phyloP scores from a whole-genome alignment of 768 basidiomycete species.

The Kockovaella imperatae region DNA sequence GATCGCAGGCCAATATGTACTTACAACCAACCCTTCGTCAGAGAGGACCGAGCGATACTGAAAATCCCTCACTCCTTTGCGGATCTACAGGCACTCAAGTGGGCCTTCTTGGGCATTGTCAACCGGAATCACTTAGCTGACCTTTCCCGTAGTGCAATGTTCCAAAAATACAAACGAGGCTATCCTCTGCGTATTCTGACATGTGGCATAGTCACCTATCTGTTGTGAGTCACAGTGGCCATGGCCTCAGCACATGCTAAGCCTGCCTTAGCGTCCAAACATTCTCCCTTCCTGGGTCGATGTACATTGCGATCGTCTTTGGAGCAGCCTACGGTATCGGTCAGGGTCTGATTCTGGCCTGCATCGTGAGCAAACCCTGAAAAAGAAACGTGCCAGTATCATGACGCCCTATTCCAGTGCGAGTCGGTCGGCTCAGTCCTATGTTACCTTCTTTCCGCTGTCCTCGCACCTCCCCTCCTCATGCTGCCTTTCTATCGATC shows the following conservation, averaged over 20 bases:
- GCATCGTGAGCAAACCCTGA: conserved; percentile 49
- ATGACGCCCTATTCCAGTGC: conserved; percentile 47
- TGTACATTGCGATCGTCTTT: conserved; percentile 94
- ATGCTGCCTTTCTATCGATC: conserved; percentile 77
- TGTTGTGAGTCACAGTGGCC: conserved; percentile 64
- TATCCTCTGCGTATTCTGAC: conserved; percentile 77
- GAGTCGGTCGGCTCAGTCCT: conserved; percentile 84
- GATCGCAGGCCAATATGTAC: neutral
- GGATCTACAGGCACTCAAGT: conserved; percentile 77
- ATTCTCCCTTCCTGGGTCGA: conserved; percentile 90
- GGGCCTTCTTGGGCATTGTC: conserved; percentile 43
- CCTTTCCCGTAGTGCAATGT: conserved; percentile 20
- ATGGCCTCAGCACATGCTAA: neutral
- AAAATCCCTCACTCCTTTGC: conserved; percentile 81
- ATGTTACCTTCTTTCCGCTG: conserved; percentile 85
- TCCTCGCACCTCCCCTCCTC: conserved; percentile 84
- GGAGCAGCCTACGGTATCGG: conserved; percentile 92
- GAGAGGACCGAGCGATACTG: conserved; percentile 62
- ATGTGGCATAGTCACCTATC: conserved; percentile 79
- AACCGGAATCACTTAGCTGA: conserved; percentile 47
- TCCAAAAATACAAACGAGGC: conserved; percentile 71
- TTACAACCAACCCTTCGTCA: neutral
- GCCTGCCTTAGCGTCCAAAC: conserved; percentile 73
- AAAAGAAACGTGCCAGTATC: neutral
- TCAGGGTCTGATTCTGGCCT: conserved; percentile 77